These are phyloP conservation scores for Ceratobasidium sp. DNA, from an alignment of 1,284 basidiomycete species.

Conservation along the genomic window DNA sequence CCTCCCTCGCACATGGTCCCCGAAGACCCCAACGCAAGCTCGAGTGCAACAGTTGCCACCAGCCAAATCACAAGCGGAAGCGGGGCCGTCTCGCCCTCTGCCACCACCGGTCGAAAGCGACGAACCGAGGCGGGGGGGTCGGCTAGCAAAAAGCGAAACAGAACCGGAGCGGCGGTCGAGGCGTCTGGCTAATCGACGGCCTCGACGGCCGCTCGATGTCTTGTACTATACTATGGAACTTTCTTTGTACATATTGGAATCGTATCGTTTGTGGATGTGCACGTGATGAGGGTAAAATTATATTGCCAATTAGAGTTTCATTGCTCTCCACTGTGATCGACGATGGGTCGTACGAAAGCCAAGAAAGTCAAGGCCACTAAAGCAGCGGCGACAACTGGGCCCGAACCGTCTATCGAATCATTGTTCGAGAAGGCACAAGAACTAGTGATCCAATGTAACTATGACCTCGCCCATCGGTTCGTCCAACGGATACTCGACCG, in stretches of 20 bases:
- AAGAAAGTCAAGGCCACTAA: slow-evolving; percentile 45
- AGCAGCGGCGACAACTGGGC: background rate
- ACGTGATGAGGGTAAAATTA: slow-evolving; percentile 7
- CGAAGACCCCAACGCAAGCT: background rate
- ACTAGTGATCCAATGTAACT: slow-evolving; percentile 82
- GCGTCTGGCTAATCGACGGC: too few relatives aligned
- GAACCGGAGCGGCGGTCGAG: too few relatives aligned
- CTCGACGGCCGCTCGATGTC: too few relatives aligned
- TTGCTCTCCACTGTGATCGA: background rate
- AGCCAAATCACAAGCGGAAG: too few relatives aligned
- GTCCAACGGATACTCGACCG: slow-evolving; percentile 71
- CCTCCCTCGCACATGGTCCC: slow-evolving; percentile 17
- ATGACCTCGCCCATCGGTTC: slow-evolving; percentile 79
- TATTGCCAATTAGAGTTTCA: slow-evolving; percentile 16
- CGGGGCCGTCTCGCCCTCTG: background rate
- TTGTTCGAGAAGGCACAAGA: slow-evolving; percentile 77
- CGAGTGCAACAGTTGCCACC: background rate
- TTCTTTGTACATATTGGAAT: too few relatives aligned
- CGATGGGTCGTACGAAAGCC: slow-evolving; percentile 43
- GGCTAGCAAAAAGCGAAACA: too few relatives aligned
- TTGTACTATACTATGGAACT: too few relatives aligned
- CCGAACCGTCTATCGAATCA: slow-evolving; percentile 55
- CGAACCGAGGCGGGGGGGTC: too few relatives aligned
- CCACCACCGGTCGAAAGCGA: too few relatives aligned
- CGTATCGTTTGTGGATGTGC: background rate